Evolutionary conservation across 1,139 yeast species (phyloP).

Genomic region (Debaryomyces nepalensis): DNA sequence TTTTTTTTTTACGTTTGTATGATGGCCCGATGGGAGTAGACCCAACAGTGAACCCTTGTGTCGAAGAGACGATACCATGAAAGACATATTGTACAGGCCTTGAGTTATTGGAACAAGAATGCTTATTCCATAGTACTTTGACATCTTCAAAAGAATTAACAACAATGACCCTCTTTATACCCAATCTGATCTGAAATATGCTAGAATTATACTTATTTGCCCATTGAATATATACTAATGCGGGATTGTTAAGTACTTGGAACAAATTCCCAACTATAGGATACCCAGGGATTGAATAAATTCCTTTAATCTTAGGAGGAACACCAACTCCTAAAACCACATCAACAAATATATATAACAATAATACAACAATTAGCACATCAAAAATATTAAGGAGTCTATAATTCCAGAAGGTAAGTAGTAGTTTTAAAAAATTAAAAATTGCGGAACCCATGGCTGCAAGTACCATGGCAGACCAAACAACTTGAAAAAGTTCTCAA

Average conservation of each 20-base stretch:
- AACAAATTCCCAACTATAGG: conserved; percentile 61
- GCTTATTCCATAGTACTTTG: conserved; percentile 55
- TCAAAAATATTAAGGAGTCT: conserved; percentile 7
- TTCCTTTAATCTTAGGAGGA: conserved; percentile 36
- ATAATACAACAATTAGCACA: not conserved
- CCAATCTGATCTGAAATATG: conserved; percentile 67
- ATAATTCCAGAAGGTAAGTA: conserved; percentile 13
- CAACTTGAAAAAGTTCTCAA: conserved; percentile 6
- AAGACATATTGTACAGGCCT: conserved; percentile 71
- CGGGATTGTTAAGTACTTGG: conserved; percentile 55
- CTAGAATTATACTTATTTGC: conserved; percentile 41
- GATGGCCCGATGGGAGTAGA: conserved; percentile 71
- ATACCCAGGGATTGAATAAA: conserved; percentile 48
- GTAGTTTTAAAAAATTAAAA: conserved; percentile 6
- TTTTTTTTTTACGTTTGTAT: conserved; percentile 57
- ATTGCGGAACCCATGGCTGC: conserved; percentile 10
- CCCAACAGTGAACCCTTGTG: conserved; percentile 73
- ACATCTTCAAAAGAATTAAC: conserved; percentile 67
- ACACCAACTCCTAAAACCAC: conserved; percentile 22
- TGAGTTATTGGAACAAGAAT: conserved; percentile 61
- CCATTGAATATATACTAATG: conserved; percentile 56
- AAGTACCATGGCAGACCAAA: conserved; percentile 10
- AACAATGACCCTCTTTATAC: conserved; percentile 59
- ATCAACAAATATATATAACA: conserved; percentile 20
- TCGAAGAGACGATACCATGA: conserved; percentile 64